Evolutionary conservation across 202 grass and related monocot species (phyloP), one percentile per base, ranked within the genome.

Genomic region (Digitaria exilis): DNA sequence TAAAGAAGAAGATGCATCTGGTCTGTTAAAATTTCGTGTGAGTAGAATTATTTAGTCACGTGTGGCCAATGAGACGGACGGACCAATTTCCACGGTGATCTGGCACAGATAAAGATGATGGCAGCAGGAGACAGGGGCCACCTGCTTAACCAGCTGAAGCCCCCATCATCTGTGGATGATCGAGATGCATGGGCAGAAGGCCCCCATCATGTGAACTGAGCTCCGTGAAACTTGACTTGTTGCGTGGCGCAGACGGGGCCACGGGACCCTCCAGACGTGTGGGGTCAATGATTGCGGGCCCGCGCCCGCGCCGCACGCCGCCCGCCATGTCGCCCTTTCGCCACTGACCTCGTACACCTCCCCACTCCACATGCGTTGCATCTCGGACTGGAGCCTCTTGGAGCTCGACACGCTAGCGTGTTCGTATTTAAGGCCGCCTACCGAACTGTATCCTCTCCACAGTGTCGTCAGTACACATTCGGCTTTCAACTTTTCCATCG

Each of bases 241-340:
- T 32, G 75, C 39, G 75, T 77, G 39, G 26, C 62, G 56, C 56
- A 77, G 56, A n/a, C 14, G 9, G 5, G 56, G 22, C 74, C 75
- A 62, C 39, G 75, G n/a, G n/a, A n/a, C 24, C 10, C 2, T 39
- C 37, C 7, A 39, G 37, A 39, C 37, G 37, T 28, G 2, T 28
- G 2, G 9, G 1, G 46, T 44, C 74, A 59, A 15, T 19, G 29
- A 50, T 51, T 24, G 60, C 29, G 31, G 59, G 59, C 24, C 32
- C 34, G 19, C 42, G 24, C 25, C 75, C 54, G n/a, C 46, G 43
- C 26, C 28, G 49, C 46, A 1, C 44, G 45, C 18, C 29, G 17
- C 10, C n/a, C n/a, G n/a, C n/a, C n/a, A n/a, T n/a, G n/a, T 16
- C 39, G 16, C 14, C 16, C n/a, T n/a, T 50, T 6, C 66, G 12